Percentiles rank a stretch among this genome's conserved stretches.
Evolutionary conservation across 1,284 basidiomycete species (phyloP).

Genomic region (Singerocomus inundabilis): DNA sequence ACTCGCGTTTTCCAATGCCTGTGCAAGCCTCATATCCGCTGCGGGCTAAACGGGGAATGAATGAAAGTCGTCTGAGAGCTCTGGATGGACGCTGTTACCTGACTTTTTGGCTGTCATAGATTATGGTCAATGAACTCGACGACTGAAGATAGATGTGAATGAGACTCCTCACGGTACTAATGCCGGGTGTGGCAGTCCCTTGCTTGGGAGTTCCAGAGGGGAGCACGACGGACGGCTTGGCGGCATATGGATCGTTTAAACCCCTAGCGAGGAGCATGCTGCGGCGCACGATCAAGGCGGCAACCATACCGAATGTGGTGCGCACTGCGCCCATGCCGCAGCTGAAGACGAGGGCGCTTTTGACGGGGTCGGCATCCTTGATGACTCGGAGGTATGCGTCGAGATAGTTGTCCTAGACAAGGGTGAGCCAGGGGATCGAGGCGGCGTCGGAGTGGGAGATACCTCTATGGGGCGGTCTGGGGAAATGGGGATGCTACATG

Average conservation of each 20-base stretch:
- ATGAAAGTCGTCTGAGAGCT: not conserved
- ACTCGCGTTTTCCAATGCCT: conserved; percentile 73
- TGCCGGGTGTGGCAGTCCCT: conserved; percentile 37
- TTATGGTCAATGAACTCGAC: conserved; percentile 7
- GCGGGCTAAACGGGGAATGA: conserved; percentile 34
- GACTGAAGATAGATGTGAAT: not conserved
- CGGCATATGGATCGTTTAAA: conserved; percentile 72
- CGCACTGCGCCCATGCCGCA: conserved; percentile 97
- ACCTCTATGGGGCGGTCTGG: conserved; percentile 86
- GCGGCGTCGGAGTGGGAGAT: conserved; percentile 8
- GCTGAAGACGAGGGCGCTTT: conserved; percentile 89
- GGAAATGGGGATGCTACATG: conserved; percentile 84
- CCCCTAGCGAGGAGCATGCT: conserved; percentile 83
- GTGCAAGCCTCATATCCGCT: conserved; percentile 54
- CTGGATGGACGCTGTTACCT: conserved; percentile 20
- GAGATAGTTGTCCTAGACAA: conserved; percentile 80
- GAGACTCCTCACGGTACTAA: conserved; percentile 41
- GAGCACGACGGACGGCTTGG: conserved; percentile 30
- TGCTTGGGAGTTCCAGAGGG: conserved; percentile 17
- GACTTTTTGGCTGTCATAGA: conserved; percentile 29
- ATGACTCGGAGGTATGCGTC: conserved; percentile 91
- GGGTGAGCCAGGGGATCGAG: not conserved
- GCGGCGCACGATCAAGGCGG: conserved; percentile 85
- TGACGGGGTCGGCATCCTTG: conserved; percentile 75
- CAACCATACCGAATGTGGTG: conserved; percentile 97